Base-by-base conservation (phyloP, 2,329 filamentous ascomycete species). In the Pseudopyrenochaeta lycopersici region DNA sequence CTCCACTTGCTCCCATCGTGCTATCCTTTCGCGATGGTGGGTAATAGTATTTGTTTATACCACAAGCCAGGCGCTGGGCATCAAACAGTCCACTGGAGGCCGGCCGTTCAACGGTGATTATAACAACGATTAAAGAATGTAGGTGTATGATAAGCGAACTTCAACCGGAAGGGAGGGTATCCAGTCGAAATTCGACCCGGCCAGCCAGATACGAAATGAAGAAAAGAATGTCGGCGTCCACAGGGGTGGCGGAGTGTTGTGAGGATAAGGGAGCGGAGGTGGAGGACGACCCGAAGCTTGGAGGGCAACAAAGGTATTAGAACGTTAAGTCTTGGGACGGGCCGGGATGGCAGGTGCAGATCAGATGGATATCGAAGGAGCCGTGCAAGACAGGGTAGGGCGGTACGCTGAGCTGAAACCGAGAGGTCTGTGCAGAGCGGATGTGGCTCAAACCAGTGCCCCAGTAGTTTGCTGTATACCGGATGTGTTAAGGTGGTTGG, bases 141-240 rank as follows among this genome's bases (percentile, higher is more conserved):
- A 72, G 44, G 56, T 59, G 44, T 62, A 63, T 64, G 58, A 51
- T 68, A 71, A 67, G 63, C 57, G 63, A 72, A 67, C 61, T 61
- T 63, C 63, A 64, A 69, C 71, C 58, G 60, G 70, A 66, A 67
- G 63, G 52, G 54, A 61, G 58, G 61, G 57, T 49, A 63, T 72
- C 62, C 68, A 74, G 71, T 74, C 58, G 63, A 69, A 70, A 64
- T 74, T 70, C 64, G 71, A 74, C 70, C 72, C 72, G 73, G 73
- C 73, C 73, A 76, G 73, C 73, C 71, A 75, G 72, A 76, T 75
- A 72, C 67, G 72, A 75, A 76, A 54, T 50, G 65, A 73, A 74
- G 68, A 68, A 75, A 74, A 67, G 73, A 74, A 64, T 69, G 73
- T 71, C 64, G 66, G 65, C 64, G 72, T 73, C 71, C 64, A 63